Evolutionary conservation across 2,329 filamentous ascomycete species (phyloP).

Genomic region (Hypoxylon sp.): DNA sequence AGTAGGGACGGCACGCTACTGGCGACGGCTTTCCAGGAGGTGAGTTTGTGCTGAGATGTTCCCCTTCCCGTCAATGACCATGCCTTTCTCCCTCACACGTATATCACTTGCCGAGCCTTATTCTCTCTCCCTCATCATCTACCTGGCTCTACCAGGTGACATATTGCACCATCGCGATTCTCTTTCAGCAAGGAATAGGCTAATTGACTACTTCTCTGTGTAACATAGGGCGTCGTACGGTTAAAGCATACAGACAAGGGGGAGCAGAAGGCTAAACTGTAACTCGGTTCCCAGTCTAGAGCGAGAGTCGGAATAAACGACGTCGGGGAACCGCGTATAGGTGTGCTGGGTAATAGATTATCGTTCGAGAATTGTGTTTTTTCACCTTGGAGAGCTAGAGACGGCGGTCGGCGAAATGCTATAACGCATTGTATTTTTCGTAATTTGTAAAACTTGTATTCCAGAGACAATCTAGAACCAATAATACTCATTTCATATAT

Average conservation of each 20-base stretch:
- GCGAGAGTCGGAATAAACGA: background rate
- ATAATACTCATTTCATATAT: background rate
- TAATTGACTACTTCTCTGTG: background rate
- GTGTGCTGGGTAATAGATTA: background rate
- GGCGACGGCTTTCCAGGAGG: slow-evolving; percentile 85
- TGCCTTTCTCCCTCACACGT: background rate
- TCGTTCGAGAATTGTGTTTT: slow-evolving; percentile 1
- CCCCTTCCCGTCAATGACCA: background rate
- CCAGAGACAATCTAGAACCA: background rate
- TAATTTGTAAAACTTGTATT: background rate
- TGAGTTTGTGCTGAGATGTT: slow-evolving; percentile 52
- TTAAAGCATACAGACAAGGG: slow-evolving; percentile 37
- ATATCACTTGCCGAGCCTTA: background rate
- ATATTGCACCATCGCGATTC: background rate
- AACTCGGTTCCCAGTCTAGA: background rate
- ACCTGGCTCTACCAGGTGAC: background rate
- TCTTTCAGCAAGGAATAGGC: background rate
- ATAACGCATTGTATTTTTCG: background rate
- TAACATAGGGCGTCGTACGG: slow-evolving; percentile 48
- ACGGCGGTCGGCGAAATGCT: slow-evolving; percentile 1
- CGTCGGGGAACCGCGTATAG: background rate
- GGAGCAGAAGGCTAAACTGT: slow-evolving; percentile 5
- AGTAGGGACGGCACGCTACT: slow-evolving; percentile 76
- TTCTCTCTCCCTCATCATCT: background rate
- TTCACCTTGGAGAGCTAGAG: background rate